phyloP scores from a whole-genome alignment of 306 rosid genomes.

The Malus fusca region DNA sequence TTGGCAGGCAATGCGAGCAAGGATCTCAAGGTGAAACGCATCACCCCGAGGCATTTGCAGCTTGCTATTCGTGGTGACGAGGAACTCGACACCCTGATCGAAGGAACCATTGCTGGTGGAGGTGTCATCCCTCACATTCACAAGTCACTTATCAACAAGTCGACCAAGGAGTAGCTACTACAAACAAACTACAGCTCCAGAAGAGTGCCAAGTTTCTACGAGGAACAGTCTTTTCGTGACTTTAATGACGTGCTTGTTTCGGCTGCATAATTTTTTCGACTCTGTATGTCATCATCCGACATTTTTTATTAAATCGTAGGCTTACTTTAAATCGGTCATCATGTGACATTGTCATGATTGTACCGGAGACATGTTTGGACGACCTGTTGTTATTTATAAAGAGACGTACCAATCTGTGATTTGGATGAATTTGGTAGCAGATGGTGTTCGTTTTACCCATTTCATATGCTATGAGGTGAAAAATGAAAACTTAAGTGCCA shows the following conservation, averaged over 20 bases:
- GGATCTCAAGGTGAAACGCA: slow-evolving; percentile 70
- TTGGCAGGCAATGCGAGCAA: slow-evolving; percentile 74
- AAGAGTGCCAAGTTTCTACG: neutral
- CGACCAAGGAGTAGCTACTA: slow-evolving; percentile 59
- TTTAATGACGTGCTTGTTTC: slow-evolving; percentile 19
- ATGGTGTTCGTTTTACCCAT: neutral
- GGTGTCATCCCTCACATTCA: slow-evolving; percentile 75
- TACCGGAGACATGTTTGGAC: neutral
- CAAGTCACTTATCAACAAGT: slow-evolving; percentile 72
- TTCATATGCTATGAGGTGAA: neutral
- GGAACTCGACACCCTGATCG: slow-evolving; percentile 62
- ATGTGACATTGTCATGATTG: neutral
- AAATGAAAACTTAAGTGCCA: neutral
- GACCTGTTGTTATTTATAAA: neutral
- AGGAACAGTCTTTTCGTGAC: slow-evolving; percentile 14
- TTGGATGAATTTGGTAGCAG: neutral
- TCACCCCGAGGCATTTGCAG: slow-evolving; percentile 73
- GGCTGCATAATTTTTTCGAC: slow-evolving; percentile 18
- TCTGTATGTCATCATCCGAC: slow-evolving; percentile 13
- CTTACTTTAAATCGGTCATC: neutral
- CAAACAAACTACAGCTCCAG: slow-evolving; percentile 3
- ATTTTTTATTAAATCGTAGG: neutral
- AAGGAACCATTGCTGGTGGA: slow-evolving; percentile 74
- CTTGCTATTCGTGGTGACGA: slow-evolving; percentile 76
- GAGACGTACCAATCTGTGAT: neutral